Base-by-base conservation (phyloP, 495 filamentous ascomycete genomes). In the Aspergillus nanangensis region DNA sequence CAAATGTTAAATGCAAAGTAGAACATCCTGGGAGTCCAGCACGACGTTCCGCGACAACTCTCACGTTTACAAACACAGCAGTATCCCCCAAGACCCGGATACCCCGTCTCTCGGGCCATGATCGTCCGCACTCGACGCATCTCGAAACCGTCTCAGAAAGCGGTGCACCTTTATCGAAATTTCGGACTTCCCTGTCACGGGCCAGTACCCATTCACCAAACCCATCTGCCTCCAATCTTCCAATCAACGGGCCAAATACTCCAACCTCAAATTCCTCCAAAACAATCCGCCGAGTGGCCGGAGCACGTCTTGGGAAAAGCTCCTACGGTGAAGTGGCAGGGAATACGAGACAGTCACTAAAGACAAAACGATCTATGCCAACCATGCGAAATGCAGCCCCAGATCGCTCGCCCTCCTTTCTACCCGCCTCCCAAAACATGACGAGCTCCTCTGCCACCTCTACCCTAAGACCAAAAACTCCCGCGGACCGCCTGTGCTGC, bases 101-200 rank as follows among this genome's bases (percentile, higher is more conserved):
- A 48, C 81, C 86, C 38, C 78, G 84, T 43, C 80, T 77, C 50
- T 80, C 75, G 55, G 72, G 74, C 47, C 78, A 82, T 59, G 76
- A 81, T 27, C 81, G 87, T 35, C 73, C 76, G 9, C 78, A 79
- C 56, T 85, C 89, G n/a, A 84, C 81, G 2, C 61, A 70, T 25
- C 75, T 98, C 8, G 93, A 96, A 51, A 91, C 92, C 23, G 90
- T 97, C 2, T 95, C 88, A 31, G 94, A 97, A 65, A 87, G 83
- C 45, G 92, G 90, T 45, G 89, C 82, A 20, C 81, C 86, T 22
- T 75, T 86, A 48, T 71, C 71, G 33, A 71, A 66, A 41, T 76
- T 73, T 40, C 62, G 79, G 23, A 74, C 82, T 49, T 76, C 84
- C 23, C 76, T 80, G 44, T 87, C 84, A 5, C 78, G 82, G 43